Conservation (phyloP, 148 eudicot genomes). For the Arctostaphylos glauca region DNA sequence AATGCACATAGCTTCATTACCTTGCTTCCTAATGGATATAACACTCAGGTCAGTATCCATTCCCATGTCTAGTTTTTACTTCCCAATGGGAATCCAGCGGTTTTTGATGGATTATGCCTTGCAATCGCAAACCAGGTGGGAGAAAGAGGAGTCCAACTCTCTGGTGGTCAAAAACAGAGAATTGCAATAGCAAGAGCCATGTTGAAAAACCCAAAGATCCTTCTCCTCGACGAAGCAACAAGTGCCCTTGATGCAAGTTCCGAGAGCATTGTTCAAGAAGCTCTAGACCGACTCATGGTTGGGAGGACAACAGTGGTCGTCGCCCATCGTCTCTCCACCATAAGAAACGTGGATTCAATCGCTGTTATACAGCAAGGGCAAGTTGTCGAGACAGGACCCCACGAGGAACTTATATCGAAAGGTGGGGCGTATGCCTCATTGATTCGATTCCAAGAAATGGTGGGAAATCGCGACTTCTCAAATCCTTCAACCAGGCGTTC, state of each 20-base stretch:
- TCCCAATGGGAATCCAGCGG: not conserved
- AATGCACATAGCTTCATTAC: slow-evolving; percentile 95
- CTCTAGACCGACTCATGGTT: slow-evolving; percentile 95
- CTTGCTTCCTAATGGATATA: slow-evolving; percentile 92
- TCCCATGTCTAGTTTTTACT: not conserved
- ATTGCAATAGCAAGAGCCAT: slow-evolving; percentile 99
- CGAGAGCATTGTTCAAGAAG: slow-evolving; percentile 96
- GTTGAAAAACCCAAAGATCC: slow-evolving; percentile 94
- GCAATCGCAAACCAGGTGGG: slow-evolving; percentile 55
- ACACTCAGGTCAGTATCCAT: slow-evolving; percentile 70
- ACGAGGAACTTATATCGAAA: slow-evolving; percentile 84
- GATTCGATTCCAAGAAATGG: slow-evolving; percentile 98
- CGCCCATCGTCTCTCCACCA: slow-evolving; percentile 94
- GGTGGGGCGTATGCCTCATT: slow-evolving; percentile 83
- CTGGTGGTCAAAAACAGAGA: slow-evolving; percentile 98
- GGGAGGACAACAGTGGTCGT: slow-evolving; percentile 97
- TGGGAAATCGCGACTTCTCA: slow-evolving; percentile 81
- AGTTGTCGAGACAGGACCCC: slow-evolving; percentile 92
- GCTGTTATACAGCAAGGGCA: slow-evolving; percentile 93
- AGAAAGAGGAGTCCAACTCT: slow-evolving; percentile 95
- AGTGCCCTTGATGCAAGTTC: slow-evolving; percentile 97
- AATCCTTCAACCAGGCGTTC: slow-evolving; percentile 84
- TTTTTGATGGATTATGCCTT: not conserved
- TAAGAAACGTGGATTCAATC: slow-evolving; percentile 87
- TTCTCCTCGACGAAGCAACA: slow-evolving; percentile 95